phyloP scores from a whole-genome alignment of 2,329 filamentous ascomycete genomes.

The Xylaria sp. region DNA sequence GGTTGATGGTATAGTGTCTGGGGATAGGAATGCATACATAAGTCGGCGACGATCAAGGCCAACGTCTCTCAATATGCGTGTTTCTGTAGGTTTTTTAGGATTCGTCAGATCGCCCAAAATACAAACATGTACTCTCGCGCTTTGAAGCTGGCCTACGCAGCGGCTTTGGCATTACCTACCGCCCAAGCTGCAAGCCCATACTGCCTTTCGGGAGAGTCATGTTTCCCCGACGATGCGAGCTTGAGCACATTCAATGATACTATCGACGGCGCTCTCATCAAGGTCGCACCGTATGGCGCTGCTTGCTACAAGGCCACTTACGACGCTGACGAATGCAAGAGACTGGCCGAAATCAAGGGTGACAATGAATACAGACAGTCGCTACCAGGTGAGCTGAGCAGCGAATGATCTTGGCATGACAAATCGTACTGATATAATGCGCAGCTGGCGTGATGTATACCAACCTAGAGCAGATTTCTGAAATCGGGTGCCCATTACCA shows the following conservation, averaged over 20 bases:
- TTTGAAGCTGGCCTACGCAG: not conserved
- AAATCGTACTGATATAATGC: not conserved
- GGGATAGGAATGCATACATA: not conserved
- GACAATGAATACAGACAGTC: conserved; percentile 13
- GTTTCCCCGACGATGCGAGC: not conserved
- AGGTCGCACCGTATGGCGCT: conserved; percentile 4
- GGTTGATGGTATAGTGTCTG: not conserved
- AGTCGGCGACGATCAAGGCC: not conserved
- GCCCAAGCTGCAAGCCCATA: not conserved
- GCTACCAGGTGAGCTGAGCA: conserved; percentile 9
- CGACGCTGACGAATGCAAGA: conserved; percentile 5
- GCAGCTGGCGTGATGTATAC: conserved; percentile 23
- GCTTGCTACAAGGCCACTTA: conserved; percentile 15
- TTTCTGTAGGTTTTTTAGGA: not conserved
- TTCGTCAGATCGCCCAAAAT: too few relatives aligned
- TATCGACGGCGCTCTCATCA: conserved; percentile 11
- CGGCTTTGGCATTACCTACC: not conserved
- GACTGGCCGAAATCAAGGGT: not conserved
- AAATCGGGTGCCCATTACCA: conserved; percentile 6
- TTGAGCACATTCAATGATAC: not conserved
- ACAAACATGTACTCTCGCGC: not conserved
- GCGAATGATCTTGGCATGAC: not conserved
- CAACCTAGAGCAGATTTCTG: conserved; percentile 14
- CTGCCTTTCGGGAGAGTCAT: not conserved
- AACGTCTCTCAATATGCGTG: not conserved